These are phyloP conservation scores for Wickerhamomyces bovis DNA, from an alignment of 805 yeast genomes.

Conservation along the genomic window DNA sequence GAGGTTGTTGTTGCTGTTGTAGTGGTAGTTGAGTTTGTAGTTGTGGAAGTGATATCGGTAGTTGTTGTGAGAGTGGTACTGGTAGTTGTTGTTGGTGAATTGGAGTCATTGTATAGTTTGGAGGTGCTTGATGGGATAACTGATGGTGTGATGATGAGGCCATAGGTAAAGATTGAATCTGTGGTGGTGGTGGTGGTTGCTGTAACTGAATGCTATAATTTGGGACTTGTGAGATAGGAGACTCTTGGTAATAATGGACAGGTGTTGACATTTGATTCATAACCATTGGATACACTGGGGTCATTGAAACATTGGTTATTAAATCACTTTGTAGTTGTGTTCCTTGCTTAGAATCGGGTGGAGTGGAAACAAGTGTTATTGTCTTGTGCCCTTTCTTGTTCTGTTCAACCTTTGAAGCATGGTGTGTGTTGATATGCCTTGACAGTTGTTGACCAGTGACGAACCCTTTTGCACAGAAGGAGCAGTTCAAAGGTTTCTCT, in stretches of 20 bases:
- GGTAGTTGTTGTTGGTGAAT: neutral
- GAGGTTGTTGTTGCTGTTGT: neutral
- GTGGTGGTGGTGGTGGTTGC: neutral
- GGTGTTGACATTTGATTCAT: neutral
- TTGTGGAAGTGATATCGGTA: neutral
- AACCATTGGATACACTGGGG: neutral
- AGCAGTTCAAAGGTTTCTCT: conserved; percentile 51
- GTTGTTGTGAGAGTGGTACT: neutral
- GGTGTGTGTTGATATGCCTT: conserved; percentile 55
- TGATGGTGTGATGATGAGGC: neutral
- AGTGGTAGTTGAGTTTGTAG: neutral
- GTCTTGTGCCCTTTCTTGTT: neutral
- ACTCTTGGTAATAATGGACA: neutral
- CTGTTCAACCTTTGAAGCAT: neutral
- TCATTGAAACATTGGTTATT: neutral
- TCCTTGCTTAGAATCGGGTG: neutral
- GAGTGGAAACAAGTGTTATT: neutral
- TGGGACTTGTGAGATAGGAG: neutral
- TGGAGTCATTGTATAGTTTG: neutral
- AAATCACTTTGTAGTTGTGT: neutral
- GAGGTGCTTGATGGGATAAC: neutral
- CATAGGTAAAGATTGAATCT: neutral
- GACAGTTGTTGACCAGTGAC: conserved; percentile 52
- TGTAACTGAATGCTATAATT: neutral
- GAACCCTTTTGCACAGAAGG: conserved; percentile 54